A percentile compares a stretch with the other conserved stretches of the same genome.
Evolutionary conservation across 2,329 filamentous ascomycete genomes (phyloP).

Genomic region (Ophiognomonia clavigignenti-juglandacearum): DNA sequence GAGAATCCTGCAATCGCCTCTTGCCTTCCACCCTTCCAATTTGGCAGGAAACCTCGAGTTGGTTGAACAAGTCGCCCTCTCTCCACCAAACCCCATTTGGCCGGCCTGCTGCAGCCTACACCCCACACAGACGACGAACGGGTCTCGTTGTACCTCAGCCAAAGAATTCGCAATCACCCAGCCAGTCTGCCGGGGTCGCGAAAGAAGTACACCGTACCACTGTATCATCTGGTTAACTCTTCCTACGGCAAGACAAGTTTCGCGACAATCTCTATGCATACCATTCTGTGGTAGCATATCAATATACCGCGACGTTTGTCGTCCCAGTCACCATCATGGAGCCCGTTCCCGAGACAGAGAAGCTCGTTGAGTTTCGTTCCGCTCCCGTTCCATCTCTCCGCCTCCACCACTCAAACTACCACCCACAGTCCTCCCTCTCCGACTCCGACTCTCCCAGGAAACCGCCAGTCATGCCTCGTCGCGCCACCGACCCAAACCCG

Average conservation of each 20-base stretch:
- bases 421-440: conserved; percentile 26
- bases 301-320: too few relatives aligned
- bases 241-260: not conserved
- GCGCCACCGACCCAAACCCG: conserved; percentile 54
- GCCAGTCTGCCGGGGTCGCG: conserved; percentile 3
- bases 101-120: not conserved
- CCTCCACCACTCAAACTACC: conserved; percentile 32
- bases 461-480: conserved; percentile 49
- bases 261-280: not conserved
- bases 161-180: not conserved
- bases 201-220: not conserved
- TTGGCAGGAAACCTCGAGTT: too few relatives aligned
- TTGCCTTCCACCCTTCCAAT: too few relatives aligned
- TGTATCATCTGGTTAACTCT: not conserved
- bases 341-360: conserved; percentile 63
- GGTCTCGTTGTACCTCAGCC: too few relatives aligned
- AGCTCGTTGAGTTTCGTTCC: conserved; percentile 61
- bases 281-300: conserved; percentile 4
- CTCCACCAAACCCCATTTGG: not conserved
- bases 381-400: conserved; percentile 52
- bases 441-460: conserved; percentile 44
- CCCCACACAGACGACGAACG: too few relatives aligned
- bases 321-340: conserved; percentile 43
- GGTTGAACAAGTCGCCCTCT: too few relatives aligned
- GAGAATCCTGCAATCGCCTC: too few relatives aligned